Percentiles rank a stretch among this genome's conserved stretches.
Evolutionary conservation across 148 eudicot species (phyloP).

Genomic region (Fagopyrum homotropicum): DNA sequence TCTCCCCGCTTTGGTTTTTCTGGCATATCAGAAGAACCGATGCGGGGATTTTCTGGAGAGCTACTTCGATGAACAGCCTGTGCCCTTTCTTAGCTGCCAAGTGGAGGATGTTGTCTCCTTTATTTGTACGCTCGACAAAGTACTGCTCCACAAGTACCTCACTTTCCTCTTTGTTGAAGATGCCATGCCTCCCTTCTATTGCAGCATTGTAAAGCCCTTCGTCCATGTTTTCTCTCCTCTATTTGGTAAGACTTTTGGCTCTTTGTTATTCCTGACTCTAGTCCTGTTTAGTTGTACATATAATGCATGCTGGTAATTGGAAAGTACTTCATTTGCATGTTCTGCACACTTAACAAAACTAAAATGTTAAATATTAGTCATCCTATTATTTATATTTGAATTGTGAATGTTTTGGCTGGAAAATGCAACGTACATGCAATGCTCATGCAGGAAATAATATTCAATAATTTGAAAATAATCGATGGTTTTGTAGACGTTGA

Average conservation of each 20-base stretch:
- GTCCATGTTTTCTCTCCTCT: slow-evolving; percentile 21
- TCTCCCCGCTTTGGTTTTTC: slow-evolving; percentile 25
- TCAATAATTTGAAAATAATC: neutral
- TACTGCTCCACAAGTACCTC: slow-evolving; percentile 10
- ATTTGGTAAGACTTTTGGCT: neutral
- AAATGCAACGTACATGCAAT: slow-evolving; percentile 3
- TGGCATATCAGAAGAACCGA: slow-evolving; percentile 26
- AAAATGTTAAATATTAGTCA: neutral
- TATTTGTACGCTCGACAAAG: slow-evolving; percentile 22
- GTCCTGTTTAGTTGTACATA: neutral
- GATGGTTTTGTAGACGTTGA: slow-evolving; percentile 7
- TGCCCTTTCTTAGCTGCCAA: slow-evolving; percentile 25
- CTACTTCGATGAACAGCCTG: slow-evolving; percentile 21
- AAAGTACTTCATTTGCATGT: slow-evolving; percentile 6
- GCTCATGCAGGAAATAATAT: neutral
- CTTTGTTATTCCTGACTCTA: neutral
- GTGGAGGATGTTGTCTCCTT: slow-evolving; percentile 36
- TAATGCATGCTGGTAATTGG: neutral
- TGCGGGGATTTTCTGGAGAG: slow-evolving; percentile 28
- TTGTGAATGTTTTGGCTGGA: neutral
- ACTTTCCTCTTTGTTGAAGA: slow-evolving; percentile 19
- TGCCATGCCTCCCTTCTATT: slow-evolving; percentile 21
- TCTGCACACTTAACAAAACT: slow-evolving; percentile 4
- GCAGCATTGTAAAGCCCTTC: slow-evolving; percentile 24
- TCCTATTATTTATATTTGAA: neutral